phyloP scores from a whole-genome alignment of 805 yeast species.

The Schwanniomyces yamadae region DNA sequence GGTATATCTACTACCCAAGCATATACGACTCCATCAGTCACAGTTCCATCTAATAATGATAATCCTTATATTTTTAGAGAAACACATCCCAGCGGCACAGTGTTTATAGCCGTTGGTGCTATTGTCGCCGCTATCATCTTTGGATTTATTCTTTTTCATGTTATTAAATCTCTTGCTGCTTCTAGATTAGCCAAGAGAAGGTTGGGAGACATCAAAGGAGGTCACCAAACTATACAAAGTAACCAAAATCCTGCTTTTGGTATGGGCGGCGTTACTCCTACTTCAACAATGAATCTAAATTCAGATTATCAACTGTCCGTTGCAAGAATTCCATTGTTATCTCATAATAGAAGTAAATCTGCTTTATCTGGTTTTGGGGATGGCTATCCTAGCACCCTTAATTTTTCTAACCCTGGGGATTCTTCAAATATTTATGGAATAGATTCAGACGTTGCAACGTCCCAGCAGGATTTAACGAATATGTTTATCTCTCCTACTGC shows the following conservation, averaged over 20 bases:
- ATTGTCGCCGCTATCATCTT: conserved; percentile 59
- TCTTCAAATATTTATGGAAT: conserved; percentile 34
- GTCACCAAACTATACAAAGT: too few relatives aligned
- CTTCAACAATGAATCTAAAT: conserved; percentile 15
- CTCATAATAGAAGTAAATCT: conserved; percentile 21
- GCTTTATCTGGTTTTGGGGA: conserved; percentile 14
- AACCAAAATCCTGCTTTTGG: conserved; percentile 33
- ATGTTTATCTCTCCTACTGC: conserved; percentile 81
- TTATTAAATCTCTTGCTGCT: conserved; percentile 47
- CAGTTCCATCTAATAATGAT: conserved; percentile 55
- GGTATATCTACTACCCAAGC: conserved; percentile 16
- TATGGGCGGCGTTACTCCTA: conserved; percentile 17
- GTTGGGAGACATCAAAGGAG: conserved; percentile 26
- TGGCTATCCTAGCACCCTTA: conserved; percentile 11
- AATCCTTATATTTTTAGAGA: conserved; percentile 66
- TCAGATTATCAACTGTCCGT: conserved; percentile 21
- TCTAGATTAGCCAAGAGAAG: conserved; percentile 50
- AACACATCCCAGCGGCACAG: conserved; percentile 67
- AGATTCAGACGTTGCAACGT: conserved; percentile 28
- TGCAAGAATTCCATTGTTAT: conserved; percentile 35
- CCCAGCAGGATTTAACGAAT: conserved; percentile 42
- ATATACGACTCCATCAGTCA: conserved; percentile 47
- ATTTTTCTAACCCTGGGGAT: conserved; percentile 28
- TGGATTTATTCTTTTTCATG: conserved; percentile 52
- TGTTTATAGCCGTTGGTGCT: conserved; percentile 78